Evolutionary conservation across 331 rosid species (phyloP), one percentile per base, ranked within the genome.

Genomic region (Acacia concinna): DNA sequence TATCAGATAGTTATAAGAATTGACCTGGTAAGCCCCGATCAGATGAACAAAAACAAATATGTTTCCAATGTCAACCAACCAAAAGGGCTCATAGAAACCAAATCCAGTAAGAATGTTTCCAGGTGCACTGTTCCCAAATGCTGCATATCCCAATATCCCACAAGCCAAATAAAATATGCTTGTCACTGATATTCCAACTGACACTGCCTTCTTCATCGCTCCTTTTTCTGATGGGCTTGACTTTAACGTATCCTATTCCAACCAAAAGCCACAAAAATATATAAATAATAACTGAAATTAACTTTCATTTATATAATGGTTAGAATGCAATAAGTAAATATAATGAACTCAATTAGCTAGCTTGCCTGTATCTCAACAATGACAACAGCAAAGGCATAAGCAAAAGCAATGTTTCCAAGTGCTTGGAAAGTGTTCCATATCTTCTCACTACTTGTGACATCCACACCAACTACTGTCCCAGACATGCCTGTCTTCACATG

Each of bases 61-160:
- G 76, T 90, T 90, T 13, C 82, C 91, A 44, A 86, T 74, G 77
- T 88, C 88, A 63, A 88, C 63, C 1, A 86, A 81, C 92, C 94
- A 88, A 68, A 34, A 88, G 3, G 96, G 96, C 71, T 90, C 91
- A 43, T 83, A 87, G 65, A 90, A 90, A 4, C 93, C 93, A 80
- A 90, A 90, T 49, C 96, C 96, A 30, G 96, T 89, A 40, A 87
- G 81, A 74, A 88, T 87, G 73, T 90, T 90, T 46, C 91, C 96
- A 0, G 96, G 91, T 28, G 91, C 90, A 1, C 46, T 13, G 67
- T 84, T 82, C 25, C 93, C 96, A 63, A 91, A 91, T n/a, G 96
- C 96, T 73, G 51, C 75, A 68, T 87, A 89, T 2, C 91, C 93
- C 51, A 87, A 3, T 34, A 81, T 0, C 30, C 89, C 93, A 81